A percentile compares a stretch with the other conserved stretches of the same genome.
Conservation (phyloP, 2,329 filamentous ascomycete genomes). For the Fusarium caatingaense region DNA sequence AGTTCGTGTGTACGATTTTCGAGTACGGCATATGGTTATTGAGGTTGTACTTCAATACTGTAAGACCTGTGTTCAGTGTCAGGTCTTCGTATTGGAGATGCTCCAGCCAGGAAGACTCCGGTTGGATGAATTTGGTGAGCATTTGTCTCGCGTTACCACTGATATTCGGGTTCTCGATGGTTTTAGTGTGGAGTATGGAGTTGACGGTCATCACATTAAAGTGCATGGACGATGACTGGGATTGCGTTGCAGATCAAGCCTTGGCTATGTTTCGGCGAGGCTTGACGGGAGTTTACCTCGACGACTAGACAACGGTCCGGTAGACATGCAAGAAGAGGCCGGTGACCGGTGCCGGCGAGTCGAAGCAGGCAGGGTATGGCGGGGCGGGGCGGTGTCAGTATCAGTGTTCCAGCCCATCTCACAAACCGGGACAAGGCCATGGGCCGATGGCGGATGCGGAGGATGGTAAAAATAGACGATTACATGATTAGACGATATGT, state of each 20-base stretch:
- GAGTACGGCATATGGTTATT: conserved; percentile 29
- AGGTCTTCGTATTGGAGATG: conserved; percentile 52
- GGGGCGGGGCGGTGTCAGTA: conserved; percentile 17
- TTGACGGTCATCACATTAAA: conserved; percentile 34
- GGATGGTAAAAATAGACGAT: conserved; percentile 19
- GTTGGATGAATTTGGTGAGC: conserved; percentile 41
- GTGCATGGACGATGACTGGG: conserved; percentile 30
- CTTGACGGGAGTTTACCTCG: conserved; percentile 30
- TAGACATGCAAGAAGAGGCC: conserved; percentile 39
- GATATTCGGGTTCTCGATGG: conserved; percentile 39
- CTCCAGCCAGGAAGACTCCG: conserved; percentile 39
- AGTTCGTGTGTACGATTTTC: conserved; percentile 16
- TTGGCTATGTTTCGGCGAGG: conserved; percentile 30
- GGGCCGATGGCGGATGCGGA: conserved; percentile 38
- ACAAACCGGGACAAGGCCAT: conserved; percentile 21
- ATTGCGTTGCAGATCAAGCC: conserved; percentile 28
- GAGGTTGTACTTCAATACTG: conserved; percentile 51
- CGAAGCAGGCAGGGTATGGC: conserved; percentile 10
- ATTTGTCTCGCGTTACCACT: conserved; percentile 47
- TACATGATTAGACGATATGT: conserved; percentile 8
- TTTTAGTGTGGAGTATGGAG: conserved; percentile 46
- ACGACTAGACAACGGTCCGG: conserved; percentile 29
- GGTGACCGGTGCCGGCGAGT: conserved; percentile 44
- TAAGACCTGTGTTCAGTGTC: conserved; percentile 55
- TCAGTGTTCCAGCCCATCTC: conserved; percentile 1